Evolutionary conservation across 805 yeast species (phyloP).

Genomic region (Wickerhamiella siamensis): DNA sequence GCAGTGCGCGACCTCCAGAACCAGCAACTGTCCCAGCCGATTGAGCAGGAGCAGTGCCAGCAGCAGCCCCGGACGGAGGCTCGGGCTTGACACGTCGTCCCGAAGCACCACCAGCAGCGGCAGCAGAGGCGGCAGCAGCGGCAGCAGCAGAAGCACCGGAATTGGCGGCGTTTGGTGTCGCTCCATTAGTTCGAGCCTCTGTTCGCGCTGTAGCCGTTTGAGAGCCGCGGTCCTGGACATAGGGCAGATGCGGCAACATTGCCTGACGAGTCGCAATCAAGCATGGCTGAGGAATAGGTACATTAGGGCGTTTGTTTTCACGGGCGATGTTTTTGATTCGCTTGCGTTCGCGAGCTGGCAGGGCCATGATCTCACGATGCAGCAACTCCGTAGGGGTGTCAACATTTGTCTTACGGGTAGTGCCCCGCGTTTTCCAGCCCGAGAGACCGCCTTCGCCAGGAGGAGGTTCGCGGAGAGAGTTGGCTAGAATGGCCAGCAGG

Average conservation of each 20-base stretch:
- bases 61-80: not conserved
- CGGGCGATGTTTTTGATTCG: conserved; percentile 70
- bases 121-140: not conserved
- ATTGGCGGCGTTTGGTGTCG: not conserved
- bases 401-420: conserved; percentile 35
- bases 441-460: conserved; percentile 30
- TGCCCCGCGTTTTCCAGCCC: conserved; percentile 25
- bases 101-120: not conserved
- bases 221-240: conserved; percentile 26
- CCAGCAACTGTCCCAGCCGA: not conserved
- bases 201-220: not conserved
- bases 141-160: not conserved
- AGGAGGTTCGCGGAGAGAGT: conserved; percentile 65
- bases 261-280: conserved; percentile 32
- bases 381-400: conserved; percentile 54
- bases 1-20: not conserved
- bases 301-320: conserved; percentile 58
- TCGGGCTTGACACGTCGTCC: not conserved
- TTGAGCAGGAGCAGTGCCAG: not conserved
- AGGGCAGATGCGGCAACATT: conserved; percentile 72
- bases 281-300: conserved; percentile 23
- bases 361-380: conserved; percentile 72
- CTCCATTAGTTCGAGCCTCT: not conserved
- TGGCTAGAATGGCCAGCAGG: conserved; percentile 67
- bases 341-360: conserved; percentile 72